Conservation (phyloP, 352 stramenopile genomes). For the Pythium inflatum region DNA sequence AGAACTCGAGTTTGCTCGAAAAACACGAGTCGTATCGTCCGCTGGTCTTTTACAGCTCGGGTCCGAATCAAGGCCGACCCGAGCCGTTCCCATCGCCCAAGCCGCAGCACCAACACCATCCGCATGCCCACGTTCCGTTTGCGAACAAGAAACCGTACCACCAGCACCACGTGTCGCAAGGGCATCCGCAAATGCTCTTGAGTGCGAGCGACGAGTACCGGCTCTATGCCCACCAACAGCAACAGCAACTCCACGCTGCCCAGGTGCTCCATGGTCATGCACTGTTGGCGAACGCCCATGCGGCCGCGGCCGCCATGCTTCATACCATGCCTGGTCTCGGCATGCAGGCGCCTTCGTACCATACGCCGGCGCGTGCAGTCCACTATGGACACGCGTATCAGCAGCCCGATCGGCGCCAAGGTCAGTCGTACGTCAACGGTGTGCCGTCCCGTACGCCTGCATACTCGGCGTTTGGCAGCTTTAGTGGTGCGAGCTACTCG, state of each 20-base stretch:
- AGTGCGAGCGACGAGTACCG: slow-evolving; percentile 24
- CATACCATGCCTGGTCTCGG: slow-evolving; percentile 28
- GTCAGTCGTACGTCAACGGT: slow-evolving; percentile 10
- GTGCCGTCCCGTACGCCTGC: not conserved
- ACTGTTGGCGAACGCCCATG: slow-evolving; percentile 30
- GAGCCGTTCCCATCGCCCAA: slow-evolving; percentile 77
- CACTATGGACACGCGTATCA: slow-evolving; percentile 14
- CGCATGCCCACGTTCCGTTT: slow-evolving; percentile 16
- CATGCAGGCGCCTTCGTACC: slow-evolving; percentile 7
- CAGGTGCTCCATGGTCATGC: slow-evolving; percentile 27
- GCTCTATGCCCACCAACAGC: slow-evolving; percentile 27
- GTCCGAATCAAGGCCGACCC: slow-evolving; percentile 60
- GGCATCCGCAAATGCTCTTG: slow-evolving; percentile 18
- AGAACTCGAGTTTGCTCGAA: slow-evolving; percentile 96
- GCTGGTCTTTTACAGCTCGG: slow-evolving; percentile 89
- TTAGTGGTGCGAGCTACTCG: slow-evolving; percentile 19
- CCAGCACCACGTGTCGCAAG: slow-evolving; percentile 12
- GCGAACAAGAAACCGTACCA: slow-evolving; percentile 18
- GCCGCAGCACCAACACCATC: slow-evolving; percentile 30
- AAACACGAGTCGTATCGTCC: slow-evolving; percentile 94
- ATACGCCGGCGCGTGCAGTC: not conserved
- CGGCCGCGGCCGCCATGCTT: slow-evolving; percentile 32
- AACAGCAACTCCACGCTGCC: slow-evolving; percentile 13
- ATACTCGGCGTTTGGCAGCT: slow-evolving; percentile 13
- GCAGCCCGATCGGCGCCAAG: slow-evolving; percentile 12